Evolutionary conservation across 139 green algal genomes (phyloP).

Genomic region (Diplosphaera chodatii): DNA sequence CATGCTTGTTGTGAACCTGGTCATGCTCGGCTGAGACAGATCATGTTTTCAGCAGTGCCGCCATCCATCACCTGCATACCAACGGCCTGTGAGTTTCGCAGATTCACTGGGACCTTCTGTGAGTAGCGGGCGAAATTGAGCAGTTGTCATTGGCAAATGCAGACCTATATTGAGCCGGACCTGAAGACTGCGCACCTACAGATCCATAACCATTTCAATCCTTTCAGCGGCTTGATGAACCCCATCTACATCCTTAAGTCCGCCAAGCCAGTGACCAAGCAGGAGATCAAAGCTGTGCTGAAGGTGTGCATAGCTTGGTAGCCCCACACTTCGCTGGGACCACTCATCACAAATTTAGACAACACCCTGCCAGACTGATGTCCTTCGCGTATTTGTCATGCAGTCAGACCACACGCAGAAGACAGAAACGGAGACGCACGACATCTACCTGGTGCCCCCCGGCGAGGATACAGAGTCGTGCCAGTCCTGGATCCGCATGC

Average conservation of each 20-base stretch:
- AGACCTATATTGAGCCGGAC: constrained; percentile 91
- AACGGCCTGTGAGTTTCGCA: too few species aligned
- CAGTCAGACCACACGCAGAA: constrained; percentile 17
- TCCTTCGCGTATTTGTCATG: too few species aligned
- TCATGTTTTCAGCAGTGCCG: too few species aligned
- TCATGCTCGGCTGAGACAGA: too few species aligned
- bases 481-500: constrained; percentile 93
- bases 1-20: neutral
- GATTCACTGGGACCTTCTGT: too few species aligned
- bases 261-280: constrained; percentile 38
- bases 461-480: constrained; percentile 92
- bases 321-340: too few species aligned
- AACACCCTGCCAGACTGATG: too few species aligned
- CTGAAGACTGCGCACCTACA: constrained; percentile 84
- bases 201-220: constrained; percentile 96
- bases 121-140: too few species aligned
- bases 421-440: constrained; percentile 52
- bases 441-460: constrained; percentile 94
- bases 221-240: constrained; percentile 92
- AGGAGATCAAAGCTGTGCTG: constrained; percentile 36
- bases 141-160: neutral
- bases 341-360: too few species aligned
- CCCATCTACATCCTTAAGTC: constrained; percentile 95
- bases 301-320: too few species aligned
- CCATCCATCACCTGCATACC: too few species aligned